Conservation (phyloP, 2,329 filamentous ascomycete genomes). For the Xylariaceae sp. region DNA sequence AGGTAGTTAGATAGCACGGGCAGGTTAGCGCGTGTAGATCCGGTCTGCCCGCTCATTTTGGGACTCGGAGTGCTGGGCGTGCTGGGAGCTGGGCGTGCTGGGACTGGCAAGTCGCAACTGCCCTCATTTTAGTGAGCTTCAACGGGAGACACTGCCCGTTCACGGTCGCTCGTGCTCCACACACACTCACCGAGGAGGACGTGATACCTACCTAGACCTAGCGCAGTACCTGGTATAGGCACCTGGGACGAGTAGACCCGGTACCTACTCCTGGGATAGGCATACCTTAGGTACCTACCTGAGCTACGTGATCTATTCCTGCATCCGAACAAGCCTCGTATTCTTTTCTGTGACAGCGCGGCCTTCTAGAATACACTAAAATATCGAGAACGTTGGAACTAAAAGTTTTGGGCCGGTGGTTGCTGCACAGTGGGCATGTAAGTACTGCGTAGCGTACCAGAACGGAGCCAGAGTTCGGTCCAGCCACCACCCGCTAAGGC, state of each 20-base stretch:
- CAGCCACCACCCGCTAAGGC: neutral
- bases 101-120: neutral
- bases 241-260: too few species aligned
- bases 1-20: neutral
- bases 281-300: too few species aligned
- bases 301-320: neutral
- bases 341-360: neutral
- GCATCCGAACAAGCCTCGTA: neutral
- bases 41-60: neutral
- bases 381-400: neutral
- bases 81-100: too few species aligned
- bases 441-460: neutral
- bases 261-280: too few species aligned
- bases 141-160: too few species aligned
- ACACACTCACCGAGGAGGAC: too few species aligned
- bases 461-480: neutral
- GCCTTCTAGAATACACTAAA: neutral
- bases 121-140: neutral
- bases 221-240: too few species aligned
- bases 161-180: too few species aligned
- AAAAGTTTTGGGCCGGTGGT: neutral
- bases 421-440: neutral
- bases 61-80: too few species aligned
- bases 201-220: too few species aligned
- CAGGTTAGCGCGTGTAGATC: neutral